Evolutionary conservation across 2,329 filamentous ascomycete genomes (phyloP), one percentile per base, ranked within the genome.

Genomic region (Raffaelea arxii): DNA sequence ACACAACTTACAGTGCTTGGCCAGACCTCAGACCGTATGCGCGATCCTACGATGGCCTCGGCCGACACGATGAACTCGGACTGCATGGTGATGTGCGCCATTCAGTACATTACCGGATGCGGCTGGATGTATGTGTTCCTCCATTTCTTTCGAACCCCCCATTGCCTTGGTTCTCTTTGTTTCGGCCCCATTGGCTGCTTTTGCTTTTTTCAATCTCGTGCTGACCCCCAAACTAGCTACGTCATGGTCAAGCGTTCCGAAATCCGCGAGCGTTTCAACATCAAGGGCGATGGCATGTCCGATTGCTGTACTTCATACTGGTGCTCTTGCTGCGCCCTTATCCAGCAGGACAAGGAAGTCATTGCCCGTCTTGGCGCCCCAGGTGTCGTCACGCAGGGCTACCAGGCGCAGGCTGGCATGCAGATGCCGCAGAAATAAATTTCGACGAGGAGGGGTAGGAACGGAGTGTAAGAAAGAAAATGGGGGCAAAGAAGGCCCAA

Each of bases 321-420:
- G 63, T 80, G 77, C 58, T 58, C 65, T 30, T 78, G 74, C 66
- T 80, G 77, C 55, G 65, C 67, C 6, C 59, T 78, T 48, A 66
- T 78, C 51, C 77, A 81, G 63, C 68, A 78, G 47, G 74, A 79
- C 48, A 75, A 77, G 53, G 77, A 80, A 55, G 67, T 71, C 40
- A 55, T 58, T 47, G 42, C 40, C 4, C 60, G 61, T 22, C n/a
- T n/a, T n/a, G 56, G 56, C 25, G 49, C 49, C 52, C 54, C 54
- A 16, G 46, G 18, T 4, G 54, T 57, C 35, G 30, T 53, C 37
- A 41, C 41, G 6, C 59, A 62, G 46, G 59, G 56, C 44, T 65
- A 65, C 53, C 55, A 61, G 49, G 43, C 56, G 11, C 58, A 60
- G 48, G 50, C 56, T 6, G 53, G 49, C 24, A 63, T 63, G 61